phyloP scores from a whole-genome alignment of 2,329 filamentous ascomycete genomes.

The Penicillium griseofulvum region DNA sequence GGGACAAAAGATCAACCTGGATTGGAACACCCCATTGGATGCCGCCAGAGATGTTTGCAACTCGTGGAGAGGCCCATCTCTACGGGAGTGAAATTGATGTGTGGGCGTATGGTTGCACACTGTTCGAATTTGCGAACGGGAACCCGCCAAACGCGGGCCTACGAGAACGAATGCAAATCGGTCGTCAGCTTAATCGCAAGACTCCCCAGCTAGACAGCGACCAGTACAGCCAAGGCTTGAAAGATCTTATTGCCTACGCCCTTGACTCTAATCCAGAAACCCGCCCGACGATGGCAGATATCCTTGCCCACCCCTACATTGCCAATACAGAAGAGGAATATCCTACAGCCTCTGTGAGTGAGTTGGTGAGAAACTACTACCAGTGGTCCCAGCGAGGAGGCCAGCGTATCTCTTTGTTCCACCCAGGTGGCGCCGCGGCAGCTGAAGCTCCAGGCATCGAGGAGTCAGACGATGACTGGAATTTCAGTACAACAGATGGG shows the following conservation, averaged over 20 bases:
- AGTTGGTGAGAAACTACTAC: conserved; percentile 50
- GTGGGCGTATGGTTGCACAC: conserved; percentile 52
- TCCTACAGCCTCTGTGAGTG: conserved; percentile 45
- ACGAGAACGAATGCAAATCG: conserved; percentile 48
- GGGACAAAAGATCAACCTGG: conserved; percentile 62
- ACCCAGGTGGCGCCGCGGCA: conserved; percentile 57
- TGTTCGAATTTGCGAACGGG: conserved; percentile 51
- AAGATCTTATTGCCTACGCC: conserved; percentile 45
- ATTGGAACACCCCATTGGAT: conserved; percentile 67
- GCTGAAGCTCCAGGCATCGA: conserved; percentile 51
- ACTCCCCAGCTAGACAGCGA: conserved; percentile 44
- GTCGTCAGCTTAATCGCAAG: conserved; percentile 44
- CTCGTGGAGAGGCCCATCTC: conserved; percentile 39
- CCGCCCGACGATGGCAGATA: conserved; percentile 48
- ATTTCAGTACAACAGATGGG: conserved; percentile 62
- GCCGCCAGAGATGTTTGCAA: conserved; percentile 58
- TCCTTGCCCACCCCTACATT: conserved; percentile 48
- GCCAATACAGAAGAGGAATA: conserved; percentile 42
- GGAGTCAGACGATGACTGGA: conserved; percentile 57
- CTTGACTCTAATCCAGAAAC: conserved; percentile 44
- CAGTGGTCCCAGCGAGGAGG: conserved; percentile 50
- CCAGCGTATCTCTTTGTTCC: conserved; percentile 57
- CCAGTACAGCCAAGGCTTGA: conserved; percentile 45
- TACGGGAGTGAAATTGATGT: conserved; percentile 53
- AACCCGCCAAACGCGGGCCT: conserved; percentile 50